Evolutionary conservation across 305 asterid genomes (phyloP).

Genomic region (Nicotiana rustica): DNA sequence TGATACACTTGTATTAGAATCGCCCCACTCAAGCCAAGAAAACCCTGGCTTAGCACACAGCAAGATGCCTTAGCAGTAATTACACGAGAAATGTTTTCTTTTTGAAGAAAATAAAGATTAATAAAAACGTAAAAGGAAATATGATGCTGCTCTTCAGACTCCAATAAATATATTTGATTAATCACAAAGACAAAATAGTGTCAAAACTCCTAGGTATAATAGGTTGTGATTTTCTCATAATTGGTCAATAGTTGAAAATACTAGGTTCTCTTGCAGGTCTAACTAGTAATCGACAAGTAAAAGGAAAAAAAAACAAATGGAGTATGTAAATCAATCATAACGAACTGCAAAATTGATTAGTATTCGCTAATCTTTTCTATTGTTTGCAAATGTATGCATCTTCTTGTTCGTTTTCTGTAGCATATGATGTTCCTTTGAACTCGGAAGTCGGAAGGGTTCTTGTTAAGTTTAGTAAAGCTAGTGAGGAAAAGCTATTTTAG

Average conservation of each 20-base stretch:
- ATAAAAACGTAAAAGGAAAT: neutral
- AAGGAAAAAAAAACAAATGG: neutral
- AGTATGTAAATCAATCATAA: neutral
- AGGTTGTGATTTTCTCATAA: neutral
- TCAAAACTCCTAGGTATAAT: neutral
- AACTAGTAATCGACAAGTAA: neutral
- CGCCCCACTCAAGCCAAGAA: constrained; percentile 94
- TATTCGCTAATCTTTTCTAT: neutral
- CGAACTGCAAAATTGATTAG: neutral
- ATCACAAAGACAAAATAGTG: neutral
- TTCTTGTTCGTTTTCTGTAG: neutral
- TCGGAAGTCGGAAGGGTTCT: neutral
- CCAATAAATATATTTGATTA: constrained; percentile 2
- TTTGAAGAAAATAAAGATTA: neutral
- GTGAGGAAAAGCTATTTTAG: neutral
- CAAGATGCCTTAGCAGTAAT: constrained; percentile 10
- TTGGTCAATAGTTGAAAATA: neutral
- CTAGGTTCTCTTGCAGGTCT: constrained; percentile 14
- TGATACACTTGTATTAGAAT: constrained; percentile 76
- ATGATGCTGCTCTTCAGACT: neutral
- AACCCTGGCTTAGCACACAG: constrained; percentile 62
- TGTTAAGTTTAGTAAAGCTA: neutral
- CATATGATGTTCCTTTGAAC: neutral
- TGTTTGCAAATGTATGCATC: neutral
- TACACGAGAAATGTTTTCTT: neutral